Conservation (phyloP, 2,329 filamentous ascomycete genomes). For the Thielaviopsis euricoi region DNA sequence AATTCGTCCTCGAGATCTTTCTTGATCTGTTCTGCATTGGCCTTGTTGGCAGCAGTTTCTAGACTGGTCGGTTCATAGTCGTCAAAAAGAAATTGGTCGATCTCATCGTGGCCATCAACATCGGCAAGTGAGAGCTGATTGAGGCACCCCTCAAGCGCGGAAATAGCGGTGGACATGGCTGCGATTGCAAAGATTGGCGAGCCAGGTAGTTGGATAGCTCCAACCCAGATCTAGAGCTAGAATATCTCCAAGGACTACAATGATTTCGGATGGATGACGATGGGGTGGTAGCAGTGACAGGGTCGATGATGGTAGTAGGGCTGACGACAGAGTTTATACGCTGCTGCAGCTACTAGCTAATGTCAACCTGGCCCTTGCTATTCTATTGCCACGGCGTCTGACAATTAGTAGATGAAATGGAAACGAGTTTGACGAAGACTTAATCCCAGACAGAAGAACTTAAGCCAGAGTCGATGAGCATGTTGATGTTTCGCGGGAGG, state of each 20-base stretch:
- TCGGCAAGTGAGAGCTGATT: constrained; percentile 1
- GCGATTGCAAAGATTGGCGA: not conserved
- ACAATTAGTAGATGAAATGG: too few species aligned
- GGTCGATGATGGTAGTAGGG: too few species aligned
- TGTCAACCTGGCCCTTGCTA: too few species aligned
- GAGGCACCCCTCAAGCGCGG: not conserved
- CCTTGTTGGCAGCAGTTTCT: not conserved
- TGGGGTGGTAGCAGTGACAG: too few species aligned
- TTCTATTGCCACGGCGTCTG: too few species aligned
- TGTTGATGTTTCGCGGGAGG: not conserved
- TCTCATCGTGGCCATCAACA: constrained; percentile 1
- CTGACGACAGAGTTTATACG: too few species aligned
- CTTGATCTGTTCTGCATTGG: constrained; percentile 43
- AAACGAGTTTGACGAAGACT: too few species aligned
- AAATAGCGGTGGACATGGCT: not conserved
- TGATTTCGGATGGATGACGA: too few species aligned
- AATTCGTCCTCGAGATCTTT: constrained; percentile 58
- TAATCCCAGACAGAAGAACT: not conserved
- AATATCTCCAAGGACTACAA: too few species aligned
- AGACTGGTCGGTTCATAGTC: not conserved
- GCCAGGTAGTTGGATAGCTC: not conserved
- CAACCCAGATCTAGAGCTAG: not conserved
- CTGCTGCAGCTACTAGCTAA: too few species aligned
- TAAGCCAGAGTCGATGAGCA: not conserved
- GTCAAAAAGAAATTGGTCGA: constrained; percentile 8